Base-by-base conservation (phyloP, 129 eudicot genomes). In the Calendula officinalis region DNA sequence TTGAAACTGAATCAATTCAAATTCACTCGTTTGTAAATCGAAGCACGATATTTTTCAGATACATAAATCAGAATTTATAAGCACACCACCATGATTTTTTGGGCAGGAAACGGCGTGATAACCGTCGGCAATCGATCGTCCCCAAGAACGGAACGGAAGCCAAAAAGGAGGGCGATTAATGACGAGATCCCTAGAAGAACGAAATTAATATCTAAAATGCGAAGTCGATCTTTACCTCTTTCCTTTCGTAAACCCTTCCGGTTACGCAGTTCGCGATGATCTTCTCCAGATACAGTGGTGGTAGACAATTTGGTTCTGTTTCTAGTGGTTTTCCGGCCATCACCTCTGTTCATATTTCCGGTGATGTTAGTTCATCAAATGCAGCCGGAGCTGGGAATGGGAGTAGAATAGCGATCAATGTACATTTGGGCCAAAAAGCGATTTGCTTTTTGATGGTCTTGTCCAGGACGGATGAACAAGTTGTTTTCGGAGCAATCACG, bases 91-190 rank as follows among this genome's bases (percentile, higher is more conserved):
- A 80, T 86, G 59, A 94, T 83, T 71, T 83, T 94, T 1, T 97
- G 99, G n/a, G 86, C 91, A 16, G 95, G 90, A 68, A 94, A 89
- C 0, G 99, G 99, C 10, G 97, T 94, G 70, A 86, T 73, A 50
- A 86, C 97, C 61, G 97, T 63, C 10, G 91, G 90, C 77, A 59
- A 74, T 27, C 9, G 72, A 51, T 61, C 68, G 38, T 60, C 76
- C 22, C 56, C 78, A 32, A 56, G 80, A 55, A 80, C 56, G n/a
- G 78, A 68, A 38, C 38, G 70, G 34, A 78, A 58, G 50, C 80
- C 66, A 42, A 82, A 71, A 43, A 77, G 61, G 14, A 77, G 34
- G 0, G 73, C 82, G 42, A 84, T 22, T 15, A 52, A 42, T 65
- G 83, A 73, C 34, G 80, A 38, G 12, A 78, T 0, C 66, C 76